These are phyloP conservation scores for Flagelloscypha sp. DNA, from an alignment of 768 basidiomycete genomes.

Conservation along the genomic window DNA sequence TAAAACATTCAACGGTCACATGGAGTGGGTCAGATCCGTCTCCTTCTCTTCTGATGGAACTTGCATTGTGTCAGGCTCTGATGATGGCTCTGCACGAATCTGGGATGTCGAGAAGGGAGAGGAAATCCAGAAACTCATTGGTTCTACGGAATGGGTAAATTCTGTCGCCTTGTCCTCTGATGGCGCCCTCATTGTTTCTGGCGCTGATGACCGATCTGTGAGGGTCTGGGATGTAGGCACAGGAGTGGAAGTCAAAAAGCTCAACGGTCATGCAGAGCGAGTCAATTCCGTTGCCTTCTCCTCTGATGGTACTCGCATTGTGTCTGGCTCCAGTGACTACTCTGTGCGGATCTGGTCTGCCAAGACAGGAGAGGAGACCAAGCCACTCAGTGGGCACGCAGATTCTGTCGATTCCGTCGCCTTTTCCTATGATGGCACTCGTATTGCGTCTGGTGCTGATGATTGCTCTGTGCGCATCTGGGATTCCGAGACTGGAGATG, in stretches of 20 bases:
- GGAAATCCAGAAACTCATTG: conserved; percentile 5
- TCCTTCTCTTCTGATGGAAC: conserved; percentile 8
- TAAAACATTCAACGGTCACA: conserved; percentile 24
- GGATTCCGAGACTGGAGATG: conserved; percentile 5
- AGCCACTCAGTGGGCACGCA: conserved; percentile 10
- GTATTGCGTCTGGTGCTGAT: conserved; percentile 13
- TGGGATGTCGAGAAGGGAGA: conserved; percentile 8
- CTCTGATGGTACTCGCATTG: conserved; percentile 7
- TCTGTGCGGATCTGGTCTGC: conserved; percentile 9
- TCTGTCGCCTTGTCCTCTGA: conserved; percentile 14
- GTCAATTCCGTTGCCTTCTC: conserved; percentile 9
- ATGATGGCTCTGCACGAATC: conserved; percentile 6
- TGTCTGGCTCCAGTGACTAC: conserved; percentile 7
- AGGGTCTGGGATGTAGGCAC: conserved; percentile 12
- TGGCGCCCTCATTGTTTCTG: conserved; percentile 14
- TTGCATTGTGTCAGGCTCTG: conserved; percentile 6
- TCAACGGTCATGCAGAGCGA: not conserved
- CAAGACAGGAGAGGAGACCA: conserved; percentile 3
- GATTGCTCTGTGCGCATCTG: conserved; percentile 13
- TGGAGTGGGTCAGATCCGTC: conserved; percentile 1
- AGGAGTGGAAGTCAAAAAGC: not conserved
- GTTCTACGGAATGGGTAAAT: conserved; percentile 7
- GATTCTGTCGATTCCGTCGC: conserved; percentile 7
- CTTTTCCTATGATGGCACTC: conserved; percentile 13
- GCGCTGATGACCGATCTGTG: conserved; percentile 10